Conservation (phyloP, 1,139 yeast genomes). For the Pichia kudriavzevii region DNA sequence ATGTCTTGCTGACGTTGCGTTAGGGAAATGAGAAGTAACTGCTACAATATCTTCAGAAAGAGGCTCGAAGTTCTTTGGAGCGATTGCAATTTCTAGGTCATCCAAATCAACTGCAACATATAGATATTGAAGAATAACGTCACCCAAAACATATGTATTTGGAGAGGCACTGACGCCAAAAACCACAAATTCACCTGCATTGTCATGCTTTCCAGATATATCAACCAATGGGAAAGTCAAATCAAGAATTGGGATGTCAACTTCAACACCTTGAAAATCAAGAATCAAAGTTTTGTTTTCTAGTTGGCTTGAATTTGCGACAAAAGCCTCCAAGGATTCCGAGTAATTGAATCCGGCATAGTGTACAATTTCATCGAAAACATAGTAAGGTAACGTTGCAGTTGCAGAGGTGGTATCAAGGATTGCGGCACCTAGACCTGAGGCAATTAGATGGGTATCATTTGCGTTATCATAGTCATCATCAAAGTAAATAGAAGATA, state of each 20-base stretch:
- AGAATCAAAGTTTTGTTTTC: constrained; percentile 30
- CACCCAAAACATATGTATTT: constrained; percentile 46
- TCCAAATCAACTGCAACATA: constrained; percentile 73
- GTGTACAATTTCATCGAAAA: constrained; percentile 35
- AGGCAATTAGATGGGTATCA: constrained; percentile 29
- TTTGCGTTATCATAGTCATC: constrained; percentile 3
- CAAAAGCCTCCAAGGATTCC: constrained; percentile 28
- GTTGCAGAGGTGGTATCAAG: constrained; percentile 61
- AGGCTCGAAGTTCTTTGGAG: constrained; percentile 43
- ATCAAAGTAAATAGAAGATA: constrained; percentile 24
- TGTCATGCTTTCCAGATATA: constrained; percentile 8
- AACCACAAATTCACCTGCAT: constrained; percentile 24
- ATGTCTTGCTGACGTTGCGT: constrained; percentile 11
- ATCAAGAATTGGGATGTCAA: constrained; percentile 36
- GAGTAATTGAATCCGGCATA: constrained; percentile 34
- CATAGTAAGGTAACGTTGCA: constrained; percentile 38
- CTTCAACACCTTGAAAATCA: constrained; percentile 43
- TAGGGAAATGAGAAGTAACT: constrained; percentile 10
- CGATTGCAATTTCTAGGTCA: constrained; percentile 53
- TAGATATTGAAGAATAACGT: constrained; percentile 59
- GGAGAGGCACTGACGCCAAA: constrained; percentile 28
- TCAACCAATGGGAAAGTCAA: constrained; percentile 13
- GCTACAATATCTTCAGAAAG: constrained; percentile 30
- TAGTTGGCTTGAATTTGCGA: constrained; percentile 24
- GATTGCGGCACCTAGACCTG: constrained; percentile 35